These are phyloP conservation scores for Aspergillus tanneri DNA, from an alignment of 2,329 filamentous ascomycete genomes.

Conservation along the genomic window DNA sequence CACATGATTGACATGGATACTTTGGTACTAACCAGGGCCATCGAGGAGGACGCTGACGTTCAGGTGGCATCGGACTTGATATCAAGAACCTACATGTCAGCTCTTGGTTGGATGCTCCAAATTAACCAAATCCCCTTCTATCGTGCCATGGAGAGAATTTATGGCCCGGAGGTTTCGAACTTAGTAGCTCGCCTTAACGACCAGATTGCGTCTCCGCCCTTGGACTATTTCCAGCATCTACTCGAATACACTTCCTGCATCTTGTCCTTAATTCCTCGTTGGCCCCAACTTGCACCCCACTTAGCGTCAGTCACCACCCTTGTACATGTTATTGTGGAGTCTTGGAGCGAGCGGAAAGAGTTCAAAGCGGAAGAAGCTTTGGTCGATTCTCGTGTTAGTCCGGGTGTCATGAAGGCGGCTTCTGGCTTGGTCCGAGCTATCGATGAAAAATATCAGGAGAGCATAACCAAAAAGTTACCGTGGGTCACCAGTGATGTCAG, in stretches of 20 bases:
- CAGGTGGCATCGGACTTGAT: slow-evolving; percentile 28
- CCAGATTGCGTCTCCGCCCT: slow-evolving; percentile 26
- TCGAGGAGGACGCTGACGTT: slow-evolving; percentile 31
- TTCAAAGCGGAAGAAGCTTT: slow-evolving; percentile 23
- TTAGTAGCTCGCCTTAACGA: slow-evolving; percentile 32
- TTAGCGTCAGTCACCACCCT: slow-evolving; percentile 26
- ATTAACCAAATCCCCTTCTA: slow-evolving; percentile 39
- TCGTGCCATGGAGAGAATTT: slow-evolving; percentile 31
- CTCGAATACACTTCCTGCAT: slow-evolving; percentile 32
- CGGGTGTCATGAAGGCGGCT: slow-evolving; percentile 21
- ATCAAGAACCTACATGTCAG: slow-evolving; percentile 35
- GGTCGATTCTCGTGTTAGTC: slow-evolving; percentile 18
- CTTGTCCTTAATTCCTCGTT: slow-evolving; percentile 30
- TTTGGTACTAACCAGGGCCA: slow-evolving; percentile 28
- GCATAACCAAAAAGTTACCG: slow-evolving; percentile 43
- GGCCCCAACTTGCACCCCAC: slow-evolving; percentile 26
- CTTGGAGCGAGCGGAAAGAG: slow-evolving; percentile 27
- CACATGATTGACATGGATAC: slow-evolving; percentile 45
- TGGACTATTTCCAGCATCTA: slow-evolving; percentile 28
- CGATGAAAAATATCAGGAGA: slow-evolving; percentile 39
- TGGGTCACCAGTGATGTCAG: slow-evolving; percentile 46
- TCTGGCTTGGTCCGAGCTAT: slow-evolving; percentile 34
- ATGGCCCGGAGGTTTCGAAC: slow-evolving; percentile 29
- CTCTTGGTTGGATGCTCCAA: slow-evolving; percentile 39
- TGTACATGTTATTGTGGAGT: slow-evolving; percentile 32